Conservation (phyloP, 2,329 filamentous ascomycete species). For the Ophiobolus disseminans region DNA sequence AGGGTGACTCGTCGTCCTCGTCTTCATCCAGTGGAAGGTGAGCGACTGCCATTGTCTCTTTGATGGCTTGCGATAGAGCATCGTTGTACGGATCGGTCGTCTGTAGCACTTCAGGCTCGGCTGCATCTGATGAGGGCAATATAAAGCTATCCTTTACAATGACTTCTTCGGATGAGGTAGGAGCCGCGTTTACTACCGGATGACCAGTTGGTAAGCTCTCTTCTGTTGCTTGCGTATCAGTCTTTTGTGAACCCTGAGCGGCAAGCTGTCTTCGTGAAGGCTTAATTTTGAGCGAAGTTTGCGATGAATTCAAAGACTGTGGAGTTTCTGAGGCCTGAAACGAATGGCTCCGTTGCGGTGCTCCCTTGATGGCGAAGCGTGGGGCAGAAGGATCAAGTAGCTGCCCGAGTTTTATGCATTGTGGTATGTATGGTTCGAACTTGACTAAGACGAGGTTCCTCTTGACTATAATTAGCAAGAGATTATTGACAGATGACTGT, state of each 20-base stretch:
- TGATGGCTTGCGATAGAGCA: conserved; percentile 69
- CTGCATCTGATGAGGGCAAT: conserved; percentile 13
- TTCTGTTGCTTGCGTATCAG: conserved; percentile 47
- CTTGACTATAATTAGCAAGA: conserved; percentile 16
- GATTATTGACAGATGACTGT: not conserved
- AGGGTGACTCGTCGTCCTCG: conserved; percentile 37
- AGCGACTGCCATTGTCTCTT: conserved; percentile 65
- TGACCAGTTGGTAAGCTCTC: conserved; percentile 34
- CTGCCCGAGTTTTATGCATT: conserved; percentile 51
- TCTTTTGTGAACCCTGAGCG: conserved; percentile 41
- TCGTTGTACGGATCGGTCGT: conserved; percentile 51
- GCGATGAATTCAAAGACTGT: conserved; percentile 19
- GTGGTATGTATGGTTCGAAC: conserved; percentile 53
- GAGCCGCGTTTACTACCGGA: conserved; percentile 1
- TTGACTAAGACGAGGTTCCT: conserved; percentile 59
- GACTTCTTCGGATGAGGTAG: conserved; percentile 17
- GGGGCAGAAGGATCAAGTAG: conserved; percentile 61
- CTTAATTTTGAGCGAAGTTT: conserved; percentile 60
- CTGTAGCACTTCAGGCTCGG: not conserved
- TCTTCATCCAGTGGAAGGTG: conserved; percentile 60
- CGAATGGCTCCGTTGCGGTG: conserved; percentile 31
- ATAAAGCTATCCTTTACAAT: conserved; percentile 43
- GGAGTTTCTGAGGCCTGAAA: conserved; percentile 3
- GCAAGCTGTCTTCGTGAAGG: conserved; percentile 51
- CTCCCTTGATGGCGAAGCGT: conserved; percentile 67